Evolutionary conservation across 1,284 basidiomycete species (phyloP).

Genomic region (Ustilago loliicola): DNA sequence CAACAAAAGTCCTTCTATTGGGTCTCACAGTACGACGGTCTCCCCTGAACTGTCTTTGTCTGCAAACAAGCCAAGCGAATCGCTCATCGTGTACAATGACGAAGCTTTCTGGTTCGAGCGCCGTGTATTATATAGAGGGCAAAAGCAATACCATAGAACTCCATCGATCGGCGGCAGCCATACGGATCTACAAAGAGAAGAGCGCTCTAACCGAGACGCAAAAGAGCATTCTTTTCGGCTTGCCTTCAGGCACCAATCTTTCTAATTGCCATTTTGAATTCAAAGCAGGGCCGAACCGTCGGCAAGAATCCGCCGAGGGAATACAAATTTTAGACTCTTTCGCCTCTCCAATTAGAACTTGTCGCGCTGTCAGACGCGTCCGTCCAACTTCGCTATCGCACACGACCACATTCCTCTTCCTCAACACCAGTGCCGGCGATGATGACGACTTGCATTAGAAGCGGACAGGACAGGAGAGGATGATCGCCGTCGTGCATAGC

Average conservation of each 20-base stretch:
- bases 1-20: neutral
- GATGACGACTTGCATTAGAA: neutral
- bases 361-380: neutral
- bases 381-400: neutral
- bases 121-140: neutral
- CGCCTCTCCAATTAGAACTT: neutral
- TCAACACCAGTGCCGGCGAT: neutral
- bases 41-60: neutral
- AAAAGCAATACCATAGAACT: conserved; percentile 3
- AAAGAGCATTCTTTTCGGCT: conserved; percentile 11
- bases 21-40: neutral
- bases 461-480: neutral
- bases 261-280: neutral
- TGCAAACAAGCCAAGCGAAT: too few species aligned
- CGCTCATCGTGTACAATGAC: too few species aligned
- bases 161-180: conserved; percentile 3
- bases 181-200: neutral
- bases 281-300: conserved; percentile 1
- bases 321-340: conserved; percentile 2
- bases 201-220: conserved; percentile 15
- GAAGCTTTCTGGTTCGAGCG: neutral
- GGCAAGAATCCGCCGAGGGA: neutral
- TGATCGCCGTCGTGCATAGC: neutral
- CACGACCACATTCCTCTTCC: neutral
- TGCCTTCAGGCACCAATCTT: too few species aligned